Evolutionary conservation across 176 grass and related monocot genomes (phyloP).

Genomic region (Carex cristatella): DNA sequence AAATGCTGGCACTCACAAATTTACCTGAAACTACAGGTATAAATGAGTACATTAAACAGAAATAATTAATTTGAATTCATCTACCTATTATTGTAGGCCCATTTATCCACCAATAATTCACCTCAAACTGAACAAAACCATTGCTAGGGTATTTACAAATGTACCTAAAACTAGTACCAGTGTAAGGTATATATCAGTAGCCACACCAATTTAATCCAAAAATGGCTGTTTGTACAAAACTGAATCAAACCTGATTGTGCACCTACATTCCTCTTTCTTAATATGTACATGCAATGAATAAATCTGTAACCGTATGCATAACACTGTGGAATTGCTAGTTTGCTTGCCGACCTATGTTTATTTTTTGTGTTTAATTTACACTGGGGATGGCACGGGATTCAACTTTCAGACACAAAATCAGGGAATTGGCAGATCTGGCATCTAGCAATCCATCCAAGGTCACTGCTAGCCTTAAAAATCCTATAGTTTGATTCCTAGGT

Average conservation of each 20-base stretch:
- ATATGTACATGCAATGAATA: background rate
- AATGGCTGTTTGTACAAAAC: background rate
- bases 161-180: background rate
- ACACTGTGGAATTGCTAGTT: background rate
- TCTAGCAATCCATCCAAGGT: conserved; percentile 3
- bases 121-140: background rate
- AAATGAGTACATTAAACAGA: background rate
- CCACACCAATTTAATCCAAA: background rate
- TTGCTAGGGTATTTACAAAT: background rate
- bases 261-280: conserved; percentile 1
- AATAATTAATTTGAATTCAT: background rate
- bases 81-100: background rate
- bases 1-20: background rate
- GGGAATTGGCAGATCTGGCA: conserved; percentile 27
- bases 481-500: background rate
- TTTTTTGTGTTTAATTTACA: background rate
- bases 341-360: background rate
- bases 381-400: conserved; percentile 23
- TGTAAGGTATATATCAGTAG: background rate
- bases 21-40: background rate
- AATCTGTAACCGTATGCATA: background rate
- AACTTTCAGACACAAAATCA: conserved; percentile 14
- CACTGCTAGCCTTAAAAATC: conserved; percentile 19
- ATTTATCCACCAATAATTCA: background rate
- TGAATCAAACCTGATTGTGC: background rate